Conservation (phyloP, 768 basidiomycete species). For the Favolaschia claudopus region DNA sequence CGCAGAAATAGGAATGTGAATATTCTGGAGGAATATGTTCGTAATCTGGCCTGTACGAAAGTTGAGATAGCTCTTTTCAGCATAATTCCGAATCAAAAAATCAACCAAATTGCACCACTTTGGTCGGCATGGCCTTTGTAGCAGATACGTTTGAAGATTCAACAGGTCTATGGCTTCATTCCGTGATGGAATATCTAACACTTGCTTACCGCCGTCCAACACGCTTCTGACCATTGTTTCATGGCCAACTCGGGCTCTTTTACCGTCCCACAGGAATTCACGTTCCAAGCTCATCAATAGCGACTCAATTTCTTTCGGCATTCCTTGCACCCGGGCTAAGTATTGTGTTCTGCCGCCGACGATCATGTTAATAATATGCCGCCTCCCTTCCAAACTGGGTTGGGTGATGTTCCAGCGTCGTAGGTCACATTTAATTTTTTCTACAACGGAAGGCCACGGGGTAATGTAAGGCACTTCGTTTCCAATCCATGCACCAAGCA, state of each 20-base stretch:
- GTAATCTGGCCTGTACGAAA: background rate
- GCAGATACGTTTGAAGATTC: background rate
- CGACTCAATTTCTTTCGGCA: constrained; percentile 23
- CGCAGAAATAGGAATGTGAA: background rate
- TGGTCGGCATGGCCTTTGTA: background rate
- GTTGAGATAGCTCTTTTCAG: background rate
- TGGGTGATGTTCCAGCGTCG: no score
- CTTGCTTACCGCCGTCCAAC: background rate
- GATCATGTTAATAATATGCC: constrained; percentile 23
- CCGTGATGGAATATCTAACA: background rate
- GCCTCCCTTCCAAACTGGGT: constrained; percentile 15
- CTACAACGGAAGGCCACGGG: no score
- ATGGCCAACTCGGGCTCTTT: no score
- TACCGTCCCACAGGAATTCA: no score
- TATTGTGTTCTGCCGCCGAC: no score
- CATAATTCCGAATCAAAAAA: background rate
- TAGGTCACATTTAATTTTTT: no score
- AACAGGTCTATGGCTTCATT: no score
- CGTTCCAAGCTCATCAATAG: background rate
- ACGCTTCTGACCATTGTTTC: no score
- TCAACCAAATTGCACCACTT: background rate
- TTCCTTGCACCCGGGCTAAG: constrained; percentile 31
- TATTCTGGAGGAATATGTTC: background rate
- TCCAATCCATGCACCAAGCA: no score
- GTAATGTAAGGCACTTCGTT: no score